Evolutionary conservation across 202 grass and related monocot species (phyloP).

Genomic region (Bolboschoenoplectus hybrid): DNA sequence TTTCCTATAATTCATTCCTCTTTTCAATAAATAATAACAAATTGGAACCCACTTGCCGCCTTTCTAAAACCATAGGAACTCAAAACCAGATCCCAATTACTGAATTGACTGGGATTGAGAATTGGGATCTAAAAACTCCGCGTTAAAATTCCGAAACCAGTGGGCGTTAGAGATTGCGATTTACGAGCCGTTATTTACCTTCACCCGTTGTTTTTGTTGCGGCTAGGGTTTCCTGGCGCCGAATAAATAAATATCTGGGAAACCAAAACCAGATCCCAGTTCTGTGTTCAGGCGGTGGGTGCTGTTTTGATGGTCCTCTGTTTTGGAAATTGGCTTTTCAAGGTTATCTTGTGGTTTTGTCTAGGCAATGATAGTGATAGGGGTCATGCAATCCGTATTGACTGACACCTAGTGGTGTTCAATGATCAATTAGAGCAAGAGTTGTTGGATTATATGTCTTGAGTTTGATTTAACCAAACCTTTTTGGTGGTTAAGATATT

Average conservation of each 20-base stretch:
- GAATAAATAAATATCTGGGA: neutral
- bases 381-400: no score
- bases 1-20: neutral
- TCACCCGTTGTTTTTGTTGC: neutral
- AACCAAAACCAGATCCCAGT: neutral
- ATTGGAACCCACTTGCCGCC: neutral
- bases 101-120: neutral
- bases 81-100: neutral
- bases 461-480: no score
- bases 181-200: neutral
- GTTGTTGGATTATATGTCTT: no score
- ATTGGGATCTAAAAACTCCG: neutral
- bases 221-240: constrained; percentile 18
- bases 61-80: constrained; percentile 24
- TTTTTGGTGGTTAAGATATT: no score
- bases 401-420: no score
- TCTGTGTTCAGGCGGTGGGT: neutral
- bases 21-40: neutral
- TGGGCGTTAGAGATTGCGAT: neutral
- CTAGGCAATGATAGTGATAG: no score
- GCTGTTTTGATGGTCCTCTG: neutral
- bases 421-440: no score
- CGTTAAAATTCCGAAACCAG: neutral
- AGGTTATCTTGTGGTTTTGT: no score
- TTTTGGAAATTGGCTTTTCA: neutral